Evolutionary conservation across 2,329 filamentous ascomycete species (phyloP), one percentile per base, ranked within the genome.

Genomic region (Epichloe typhina): DNA sequence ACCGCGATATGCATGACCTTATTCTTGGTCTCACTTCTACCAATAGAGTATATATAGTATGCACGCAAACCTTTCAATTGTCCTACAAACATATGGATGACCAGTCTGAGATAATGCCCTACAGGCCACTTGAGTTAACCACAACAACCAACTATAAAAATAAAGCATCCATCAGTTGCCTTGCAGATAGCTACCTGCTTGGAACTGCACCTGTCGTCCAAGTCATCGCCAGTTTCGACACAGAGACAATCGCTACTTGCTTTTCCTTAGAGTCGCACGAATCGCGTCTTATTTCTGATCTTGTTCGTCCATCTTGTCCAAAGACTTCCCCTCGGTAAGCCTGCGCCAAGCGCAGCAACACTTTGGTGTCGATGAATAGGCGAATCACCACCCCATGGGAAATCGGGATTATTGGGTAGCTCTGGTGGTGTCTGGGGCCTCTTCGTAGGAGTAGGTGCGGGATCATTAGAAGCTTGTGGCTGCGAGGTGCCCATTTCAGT

Each of bases 301-400:
- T 51, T 46, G 7, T 3, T 41, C 15, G 43, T 35, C 50, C 51
- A 52, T 21, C 50, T 19, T 38, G 39, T 44, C 51, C 49, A 47
- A 23, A 52, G 37, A 26, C 51, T 53, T 21, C 50, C 55, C 19
- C 52, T 50, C 37, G 46, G 47, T 21, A 57, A 51, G 21, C 59
- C 61, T n/a, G 57, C 49, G 33, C 56, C 52, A 3, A 62, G 56
- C n/a, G 56, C 55, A 7, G 58, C 58, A 46, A 61, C 56, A 49
- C 64, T 62, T 33, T 62, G 60, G 47, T 67, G 64, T 5, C 66
- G 64, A 52, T 69, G 65, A 36, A 64, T 51, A 1, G 65, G 65
- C 38, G 61, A 66, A 53, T 62, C 58, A 33, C 62, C 64, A 11
- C 64, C 66, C 66, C 66, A 69, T 2, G 67, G 66, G 26, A 59